These are phyloP conservation scores for Colletotrichum liaoningense DNA, from an alignment of 2,329 filamentous ascomycete genomes.

Conservation along the genomic window DNA sequence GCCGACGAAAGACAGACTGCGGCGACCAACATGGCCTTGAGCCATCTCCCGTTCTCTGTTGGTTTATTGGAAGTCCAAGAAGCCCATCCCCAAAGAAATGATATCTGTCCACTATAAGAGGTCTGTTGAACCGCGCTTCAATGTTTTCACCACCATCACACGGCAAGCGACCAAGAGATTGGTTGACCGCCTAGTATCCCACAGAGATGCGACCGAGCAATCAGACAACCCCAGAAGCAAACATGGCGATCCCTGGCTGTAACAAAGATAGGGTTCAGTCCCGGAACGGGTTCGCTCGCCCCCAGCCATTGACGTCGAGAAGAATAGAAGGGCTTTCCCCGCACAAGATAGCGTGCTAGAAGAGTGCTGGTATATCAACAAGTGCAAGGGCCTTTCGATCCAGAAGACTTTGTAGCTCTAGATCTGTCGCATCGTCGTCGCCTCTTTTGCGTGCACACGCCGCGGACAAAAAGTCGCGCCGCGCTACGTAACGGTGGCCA, in stretches of 20 bases:
- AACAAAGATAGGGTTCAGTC: neutral
- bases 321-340: conserved; percentile 1
- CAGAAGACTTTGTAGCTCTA: neutral
- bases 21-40: too few relatives aligned
- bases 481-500: neutral
- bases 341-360: neutral
- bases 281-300: neutral
- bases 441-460: neutral
- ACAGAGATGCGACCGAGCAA: neutral
- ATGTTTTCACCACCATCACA: neutral
- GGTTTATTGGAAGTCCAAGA: too few relatives aligned
- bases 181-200: neutral
- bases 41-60: too few relatives aligned
- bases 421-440: neutral
- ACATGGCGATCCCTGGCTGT: neutral
- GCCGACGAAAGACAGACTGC: too few relatives aligned
- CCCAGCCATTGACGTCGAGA: neutral
- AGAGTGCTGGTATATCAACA: too few relatives aligned
- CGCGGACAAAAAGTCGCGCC: neutral
- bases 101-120: too few relatives aligned
- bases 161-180: neutral
- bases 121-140: neutral
- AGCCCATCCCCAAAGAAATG: neutral
- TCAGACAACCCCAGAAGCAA: neutral
- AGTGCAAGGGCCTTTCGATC: neutral